Evolutionary conservation across 176 grass and related monocot genomes (phyloP).

Genomic region (Bromus sterilis): DNA sequence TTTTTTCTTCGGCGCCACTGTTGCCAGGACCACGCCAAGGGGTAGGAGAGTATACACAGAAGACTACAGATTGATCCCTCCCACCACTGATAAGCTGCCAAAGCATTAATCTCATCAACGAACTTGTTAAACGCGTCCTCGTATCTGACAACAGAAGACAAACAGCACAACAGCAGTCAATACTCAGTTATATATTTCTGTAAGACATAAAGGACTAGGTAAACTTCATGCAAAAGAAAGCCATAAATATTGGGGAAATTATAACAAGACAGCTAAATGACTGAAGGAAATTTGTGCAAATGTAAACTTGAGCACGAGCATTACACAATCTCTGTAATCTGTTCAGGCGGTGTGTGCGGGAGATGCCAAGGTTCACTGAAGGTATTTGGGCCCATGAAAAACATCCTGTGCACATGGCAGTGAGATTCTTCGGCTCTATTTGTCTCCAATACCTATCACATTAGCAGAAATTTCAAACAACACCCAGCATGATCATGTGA

Average conservation of each 20-base stretch:
- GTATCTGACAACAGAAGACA: constrained; percentile 38
- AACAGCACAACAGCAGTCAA: background rate
- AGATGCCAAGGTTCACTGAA: constrained; percentile 97
- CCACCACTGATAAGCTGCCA: constrained; percentile 98
- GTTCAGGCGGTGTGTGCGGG: constrained; percentile 67
- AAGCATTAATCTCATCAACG: constrained; percentile 88
- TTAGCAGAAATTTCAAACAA: constrained; percentile 25
- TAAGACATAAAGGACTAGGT: background rate
- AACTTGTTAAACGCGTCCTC: constrained; percentile 96
- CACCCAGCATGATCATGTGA: background rate
- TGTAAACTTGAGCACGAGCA: background rate
- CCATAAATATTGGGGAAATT: background rate
- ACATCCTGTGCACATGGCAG: constrained; percentile 89
- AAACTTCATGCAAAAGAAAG: constrained; percentile 3
- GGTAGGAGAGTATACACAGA: constrained; percentile 68
- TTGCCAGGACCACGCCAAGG: constrained; percentile 96
- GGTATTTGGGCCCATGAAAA: constrained; percentile 95
- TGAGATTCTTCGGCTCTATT: constrained; percentile 95
- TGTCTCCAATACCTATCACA: constrained; percentile 82
- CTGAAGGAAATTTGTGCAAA: constrained; percentile 1
- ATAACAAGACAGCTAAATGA: background rate
- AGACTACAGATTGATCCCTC: constrained; percentile 84
- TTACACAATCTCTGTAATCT: constrained; percentile 93
- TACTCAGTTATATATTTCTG: background rate
- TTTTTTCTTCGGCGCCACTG: constrained; percentile 92